These are phyloP conservation scores for Verticillium alfalfae DNA, from an alignment of 2,329 filamentous ascomycete genomes.

Conservation along the genomic window DNA sequence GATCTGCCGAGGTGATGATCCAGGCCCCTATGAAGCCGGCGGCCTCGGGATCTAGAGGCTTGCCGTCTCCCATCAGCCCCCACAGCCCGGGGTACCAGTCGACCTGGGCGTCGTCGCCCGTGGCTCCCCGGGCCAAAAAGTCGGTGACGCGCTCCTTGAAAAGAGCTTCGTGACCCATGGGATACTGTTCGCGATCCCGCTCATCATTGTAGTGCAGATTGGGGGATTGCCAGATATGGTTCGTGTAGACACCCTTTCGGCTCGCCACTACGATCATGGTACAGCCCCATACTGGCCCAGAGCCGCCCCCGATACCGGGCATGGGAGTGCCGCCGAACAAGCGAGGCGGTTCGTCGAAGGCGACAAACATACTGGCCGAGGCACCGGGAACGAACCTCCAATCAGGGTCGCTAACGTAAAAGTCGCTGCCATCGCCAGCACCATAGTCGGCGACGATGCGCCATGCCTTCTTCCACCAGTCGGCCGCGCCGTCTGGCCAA, in stretches of 20 bases:
- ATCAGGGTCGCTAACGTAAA: neutral
- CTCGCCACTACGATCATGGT: slow-evolving; percentile 6
- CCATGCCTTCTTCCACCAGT: slow-evolving; percentile 12
- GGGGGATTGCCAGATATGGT: slow-evolving; percentile 12
- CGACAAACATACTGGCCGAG: neutral
- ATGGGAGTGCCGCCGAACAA: neutral
- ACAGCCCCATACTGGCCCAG: slow-evolving; percentile 11
- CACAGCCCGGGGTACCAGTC: slow-evolving; percentile 2
- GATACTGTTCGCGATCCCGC: neutral
- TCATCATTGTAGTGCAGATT: slow-evolving; percentile 3
- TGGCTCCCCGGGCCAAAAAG: slow-evolving; percentile 3
- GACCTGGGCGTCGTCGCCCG: neutral
- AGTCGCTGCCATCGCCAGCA: neutral
- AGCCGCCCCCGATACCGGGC: slow-evolving; percentile 5
- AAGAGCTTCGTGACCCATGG: neutral
- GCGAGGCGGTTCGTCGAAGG: neutral
- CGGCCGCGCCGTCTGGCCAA: slow-evolving; percentile 3
- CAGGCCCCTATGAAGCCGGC: slow-evolving; percentile 5
- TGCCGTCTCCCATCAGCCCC: neutral
- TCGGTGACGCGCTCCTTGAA: slow-evolving; percentile 5
- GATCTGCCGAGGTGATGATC: neutral
- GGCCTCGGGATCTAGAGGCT: neutral
- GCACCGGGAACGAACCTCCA: neutral
- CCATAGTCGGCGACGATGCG: slow-evolving; percentile 6
- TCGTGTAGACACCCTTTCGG: slow-evolving; percentile 8